phyloP scores from a whole-genome alignment of 176 grass and related monocot genomes.

The Cocos nucifera region DNA sequence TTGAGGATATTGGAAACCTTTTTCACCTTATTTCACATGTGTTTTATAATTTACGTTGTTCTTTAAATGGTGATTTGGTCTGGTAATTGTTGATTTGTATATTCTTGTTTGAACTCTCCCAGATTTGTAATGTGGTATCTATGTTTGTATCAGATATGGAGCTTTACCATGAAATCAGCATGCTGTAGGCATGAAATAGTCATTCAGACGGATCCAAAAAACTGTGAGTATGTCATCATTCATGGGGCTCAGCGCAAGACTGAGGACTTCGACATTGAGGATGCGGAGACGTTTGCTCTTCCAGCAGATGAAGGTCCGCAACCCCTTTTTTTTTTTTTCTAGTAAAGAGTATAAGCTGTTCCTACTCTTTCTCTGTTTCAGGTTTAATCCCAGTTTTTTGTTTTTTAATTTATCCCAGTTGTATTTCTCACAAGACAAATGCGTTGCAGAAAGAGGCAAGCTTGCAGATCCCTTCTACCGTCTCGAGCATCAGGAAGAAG shows the following conservation, averaged over 20 bases:
- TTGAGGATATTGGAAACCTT: too few relatives aligned
- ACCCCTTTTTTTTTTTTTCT: too few relatives aligned
- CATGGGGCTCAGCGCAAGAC: conserved; percentile 73
- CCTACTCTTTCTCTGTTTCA: not conserved
- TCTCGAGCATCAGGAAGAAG: conserved; percentile 93
- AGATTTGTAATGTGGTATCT: too few relatives aligned
- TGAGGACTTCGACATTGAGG: conserved; percentile 81
- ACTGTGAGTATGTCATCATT: conserved; percentile 81
- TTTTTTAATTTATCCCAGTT: not conserved
- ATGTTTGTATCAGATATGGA: conserved; percentile 68
- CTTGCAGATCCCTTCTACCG: conserved; percentile 84
- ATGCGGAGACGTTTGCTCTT: conserved; percentile 80
- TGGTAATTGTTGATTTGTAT: too few relatives aligned
- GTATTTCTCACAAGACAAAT: conserved; percentile 9
- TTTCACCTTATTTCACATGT: too few relatives aligned
- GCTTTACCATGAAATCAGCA: conserved; percentile 95
- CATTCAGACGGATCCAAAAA: conserved; percentile 92
- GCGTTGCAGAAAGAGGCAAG: conserved; percentile 74
- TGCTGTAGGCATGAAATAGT: conserved; percentile 93
- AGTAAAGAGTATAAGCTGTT: too few relatives aligned
- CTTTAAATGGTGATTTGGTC: too few relatives aligned
- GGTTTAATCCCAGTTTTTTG: not conserved
- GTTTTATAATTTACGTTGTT: too few relatives aligned
- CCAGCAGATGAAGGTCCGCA: conserved; percentile 72
- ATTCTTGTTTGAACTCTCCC: too few relatives aligned